Evolutionary conservation across 2,329 filamentous ascomycete species (phyloP).

Genomic region (Zymoseptoria crescenta): DNA sequence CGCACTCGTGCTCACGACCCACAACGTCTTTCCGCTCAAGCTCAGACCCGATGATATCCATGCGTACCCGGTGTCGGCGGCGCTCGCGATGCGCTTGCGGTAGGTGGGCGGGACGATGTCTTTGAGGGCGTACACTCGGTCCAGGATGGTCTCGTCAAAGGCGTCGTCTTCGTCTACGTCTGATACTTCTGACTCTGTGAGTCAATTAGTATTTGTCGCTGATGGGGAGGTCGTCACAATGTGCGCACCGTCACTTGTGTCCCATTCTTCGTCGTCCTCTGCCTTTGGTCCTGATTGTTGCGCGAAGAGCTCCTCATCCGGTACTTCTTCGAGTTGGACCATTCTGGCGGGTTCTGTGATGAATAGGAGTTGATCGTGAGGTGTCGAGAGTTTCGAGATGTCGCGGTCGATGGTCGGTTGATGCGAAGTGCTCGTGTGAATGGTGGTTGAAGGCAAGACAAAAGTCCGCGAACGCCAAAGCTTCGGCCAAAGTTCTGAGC

Average conservation of each 20-base stretch:
- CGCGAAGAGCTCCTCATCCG: constrained; percentile 87
- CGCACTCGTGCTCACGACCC: constrained; percentile 83
- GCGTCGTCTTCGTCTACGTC: constrained; percentile 57
- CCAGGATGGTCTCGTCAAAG: constrained; percentile 37
- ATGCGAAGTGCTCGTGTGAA: neutral
- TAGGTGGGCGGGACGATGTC: constrained; percentile 40
- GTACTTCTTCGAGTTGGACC: constrained; percentile 95
- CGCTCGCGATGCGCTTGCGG: constrained; percentile 35
- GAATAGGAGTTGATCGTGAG: neutral
- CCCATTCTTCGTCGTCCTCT: constrained; percentile 71
- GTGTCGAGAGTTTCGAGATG: neutral
- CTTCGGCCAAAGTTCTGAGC: neutral
- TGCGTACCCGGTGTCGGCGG: constrained; percentile 44
- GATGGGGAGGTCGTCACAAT: neutral
- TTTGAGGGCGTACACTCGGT: constrained; percentile 37
- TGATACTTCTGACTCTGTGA: constrained; percentile 68
- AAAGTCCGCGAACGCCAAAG: neutral
- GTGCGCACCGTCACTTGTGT: constrained; percentile 77
- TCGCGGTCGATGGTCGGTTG: neutral
- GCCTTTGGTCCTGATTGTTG: constrained; percentile 53
- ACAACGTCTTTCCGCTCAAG: constrained; percentile 79
- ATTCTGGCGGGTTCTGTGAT: constrained; percentile 47
- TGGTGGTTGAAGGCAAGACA: neutral
- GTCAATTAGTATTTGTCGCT: neutral
- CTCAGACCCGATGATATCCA: constrained; percentile 54